Percentiles rank a stretch among this genome's conserved stretches.
Conservation (phyloP, 352 stramenopile species). For the Globisporangium middletonii region DNA sequence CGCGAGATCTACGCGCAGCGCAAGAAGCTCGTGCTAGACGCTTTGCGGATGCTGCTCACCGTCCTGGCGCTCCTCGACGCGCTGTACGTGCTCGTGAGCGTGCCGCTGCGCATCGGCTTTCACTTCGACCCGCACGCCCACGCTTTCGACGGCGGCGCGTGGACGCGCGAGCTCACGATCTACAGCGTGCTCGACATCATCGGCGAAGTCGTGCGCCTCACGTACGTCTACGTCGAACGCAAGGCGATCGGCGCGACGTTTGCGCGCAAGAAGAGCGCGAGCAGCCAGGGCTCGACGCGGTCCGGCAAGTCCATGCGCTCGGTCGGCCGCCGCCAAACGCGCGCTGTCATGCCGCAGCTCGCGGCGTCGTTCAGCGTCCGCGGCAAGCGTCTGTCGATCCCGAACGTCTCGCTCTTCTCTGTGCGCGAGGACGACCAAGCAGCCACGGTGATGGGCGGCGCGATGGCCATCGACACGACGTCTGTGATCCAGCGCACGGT, state of each 20-base stretch:
- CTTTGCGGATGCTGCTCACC: conserved; percentile 1
- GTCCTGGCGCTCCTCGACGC: conserved; percentile 27
- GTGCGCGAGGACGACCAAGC: conserved; percentile 3
- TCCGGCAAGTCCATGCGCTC: neutral
- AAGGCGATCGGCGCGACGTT: conserved; percentile 4
- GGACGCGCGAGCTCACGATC: conserved; percentile 18
- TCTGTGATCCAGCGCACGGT: conserved; percentile 2
- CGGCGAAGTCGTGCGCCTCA: conserved; percentile 19
- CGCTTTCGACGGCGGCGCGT: conserved; percentile 7
- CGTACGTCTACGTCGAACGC: conserved; percentile 8
- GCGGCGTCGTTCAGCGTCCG: neutral
- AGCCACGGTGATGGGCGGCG: neutral
- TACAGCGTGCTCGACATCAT: conserved; percentile 26
- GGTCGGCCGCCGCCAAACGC: neutral
- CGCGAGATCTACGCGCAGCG: conserved; percentile 2
- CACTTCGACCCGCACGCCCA: conserved; percentile 31
- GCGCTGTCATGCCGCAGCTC: conserved; percentile 6
- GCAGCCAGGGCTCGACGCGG: neutral
- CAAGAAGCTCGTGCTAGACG: neutral
- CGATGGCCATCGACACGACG: conserved; percentile 5
- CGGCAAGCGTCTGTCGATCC: neutral
- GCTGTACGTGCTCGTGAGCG: conserved; percentile 30
- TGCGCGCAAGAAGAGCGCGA: neutral
- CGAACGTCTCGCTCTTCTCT: conserved; percentile 8
- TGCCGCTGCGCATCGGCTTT: conserved; percentile 36